A percentile compares a stretch with the other conserved stretches of the same genome.
These are phyloP conservation scores for Marasmius oreades DNA, from an alignment of 1,284 basidiomycete genomes.

Conservation along the genomic window DNA sequence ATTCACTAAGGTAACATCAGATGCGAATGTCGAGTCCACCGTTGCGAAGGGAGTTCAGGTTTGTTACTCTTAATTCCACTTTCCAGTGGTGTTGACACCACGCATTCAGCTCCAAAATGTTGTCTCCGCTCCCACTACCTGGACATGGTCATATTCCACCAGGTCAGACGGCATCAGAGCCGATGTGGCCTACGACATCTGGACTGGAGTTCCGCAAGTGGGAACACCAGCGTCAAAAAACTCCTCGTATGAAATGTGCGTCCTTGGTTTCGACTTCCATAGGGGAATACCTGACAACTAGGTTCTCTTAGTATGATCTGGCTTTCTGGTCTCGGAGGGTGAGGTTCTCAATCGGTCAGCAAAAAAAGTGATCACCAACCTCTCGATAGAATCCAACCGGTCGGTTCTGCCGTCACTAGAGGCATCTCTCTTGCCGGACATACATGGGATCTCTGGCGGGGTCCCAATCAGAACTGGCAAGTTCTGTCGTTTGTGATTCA, in stretches of 20 bases:
- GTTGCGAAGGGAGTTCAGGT: slow-evolving; percentile 47
- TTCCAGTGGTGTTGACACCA: not conserved
- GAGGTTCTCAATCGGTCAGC: slow-evolving; percentile 4
- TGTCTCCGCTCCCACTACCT: slow-evolving; percentile 43
- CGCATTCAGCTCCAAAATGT: slow-evolving; percentile 36
- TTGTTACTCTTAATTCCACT: not conserved
- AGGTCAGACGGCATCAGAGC: slow-evolving; percentile 46
- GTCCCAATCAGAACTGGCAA: slow-evolving; percentile 54
- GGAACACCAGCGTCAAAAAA: slow-evolving; percentile 44
- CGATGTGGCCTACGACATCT: slow-evolving; percentile 59
- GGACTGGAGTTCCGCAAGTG: slow-evolving; percentile 41
- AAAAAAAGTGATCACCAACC: not conserved
- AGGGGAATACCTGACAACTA: not conserved
- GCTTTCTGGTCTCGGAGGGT: slow-evolving; percentile 59
- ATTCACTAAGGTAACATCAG: slow-evolving; percentile 16
- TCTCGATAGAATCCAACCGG: slow-evolving; percentile 44
- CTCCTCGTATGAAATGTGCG: slow-evolving; percentile 55
- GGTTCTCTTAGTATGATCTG: slow-evolving; percentile 49
- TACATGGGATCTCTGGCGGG: slow-evolving; percentile 55
- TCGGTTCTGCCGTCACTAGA: slow-evolving; percentile 45
- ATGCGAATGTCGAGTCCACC: slow-evolving; percentile 43
- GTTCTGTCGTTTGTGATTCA: slow-evolving; percentile 54
- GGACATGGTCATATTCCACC: slow-evolving; percentile 47
- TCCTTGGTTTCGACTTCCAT: not conserved
- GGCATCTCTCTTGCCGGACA: slow-evolving; percentile 43